Evolutionary conservation across 2,329 filamentous ascomycete genomes (phyloP), one percentile per base, ranked within the genome.

Genomic region (Paramyrothecium sp.): DNA sequence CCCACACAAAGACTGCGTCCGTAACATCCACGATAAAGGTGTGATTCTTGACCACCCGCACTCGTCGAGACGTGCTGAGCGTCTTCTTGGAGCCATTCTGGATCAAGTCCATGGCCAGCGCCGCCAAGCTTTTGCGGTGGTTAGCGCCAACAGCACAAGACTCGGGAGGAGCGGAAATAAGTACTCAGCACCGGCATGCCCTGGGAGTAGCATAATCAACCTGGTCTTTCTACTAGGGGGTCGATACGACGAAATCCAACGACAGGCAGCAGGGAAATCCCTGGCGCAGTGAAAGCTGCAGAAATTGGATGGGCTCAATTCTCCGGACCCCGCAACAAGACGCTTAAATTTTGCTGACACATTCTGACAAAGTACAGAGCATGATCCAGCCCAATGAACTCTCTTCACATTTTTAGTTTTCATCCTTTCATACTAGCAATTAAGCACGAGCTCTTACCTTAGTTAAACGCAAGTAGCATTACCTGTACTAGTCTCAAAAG

Each of bases 1-100:
- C 77, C 77, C 77, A 79, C 10, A 78, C 71, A 56, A 71, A 72
- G 17, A 69, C 54, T 2, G 73, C 75, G 21, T 66, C 58, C 1
- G 67, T 70, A 0, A 75, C 75, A 56, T 79, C 76, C 17, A 74
- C 68, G 22, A 75, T 69, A 56, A 63, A 64, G 4, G 61, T 62
- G 22, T 66, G 63, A 56, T 73, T 70, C 56, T 70, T 65, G 11
- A 74, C 55, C 47, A 74, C 70, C 13, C 73, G 67, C 23, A 75
- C 60, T 5, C 73, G 67, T 12, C 73, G 71, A 2, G 66, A 60
- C 22, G 68, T 63, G 2, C 52, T 41, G 4, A 61, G 51, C 0
- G 51, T 58, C 22, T 61, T 69, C 5, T 56, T 57, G 12, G 65
- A 61, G 2, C 64, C 65, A 22, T 63, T 46, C 17, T 52, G 38